Evolutionary conservation across 352 stramenopile genomes (phyloP), one percentile per base, ranked within the genome.

Genomic region (Phytophthora ohioensis): DNA sequence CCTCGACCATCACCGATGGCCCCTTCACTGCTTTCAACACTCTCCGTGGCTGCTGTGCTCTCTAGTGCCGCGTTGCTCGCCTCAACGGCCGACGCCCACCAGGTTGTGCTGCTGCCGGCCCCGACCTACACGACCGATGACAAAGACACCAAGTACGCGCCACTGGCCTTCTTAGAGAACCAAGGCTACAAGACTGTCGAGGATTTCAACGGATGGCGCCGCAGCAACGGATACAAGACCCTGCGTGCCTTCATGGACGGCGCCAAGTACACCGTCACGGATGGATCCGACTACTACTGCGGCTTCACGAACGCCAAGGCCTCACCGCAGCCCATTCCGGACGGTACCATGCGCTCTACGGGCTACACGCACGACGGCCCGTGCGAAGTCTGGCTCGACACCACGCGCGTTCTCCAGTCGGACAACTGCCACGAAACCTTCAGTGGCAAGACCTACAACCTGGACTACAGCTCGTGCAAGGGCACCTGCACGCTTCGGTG

Each of bases 341-440:
- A 52, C 11, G 67, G 41, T n/a, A 67, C 73, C 21, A 78, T 81
- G 69, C 76, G 76, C 56, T 75, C 72, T 17, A 85, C 75, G 6
- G 78, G 78, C 4, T 85, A 85, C 78, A 85, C 75, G 30, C 77
- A 84, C 61, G 77, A 84, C 41, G 78, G 78, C 4, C 78, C 78
- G 47, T 86, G 78, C 54, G 79, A 86, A 47, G 71, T 84, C 15
- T 86, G 79, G 79, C 76, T 84, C 34, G 79, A 84, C 68, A 60
- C 65, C 46, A 74, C 59, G 31, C 70, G 65, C 46, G 76, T 86
- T n/a, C 67, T 81, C 61, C 34, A 66, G 10, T 53, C 66, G 64
- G 71, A 84, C 51, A 84, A 86, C 66, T 86, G 79, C 69, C 64
- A 79, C 52, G 67, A 54, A 12, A 31, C 71, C 12, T 69, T 79